Base-by-base conservation (phyloP, 805 yeast genomes). In the Scheffersomyces ergatensis region DNA sequence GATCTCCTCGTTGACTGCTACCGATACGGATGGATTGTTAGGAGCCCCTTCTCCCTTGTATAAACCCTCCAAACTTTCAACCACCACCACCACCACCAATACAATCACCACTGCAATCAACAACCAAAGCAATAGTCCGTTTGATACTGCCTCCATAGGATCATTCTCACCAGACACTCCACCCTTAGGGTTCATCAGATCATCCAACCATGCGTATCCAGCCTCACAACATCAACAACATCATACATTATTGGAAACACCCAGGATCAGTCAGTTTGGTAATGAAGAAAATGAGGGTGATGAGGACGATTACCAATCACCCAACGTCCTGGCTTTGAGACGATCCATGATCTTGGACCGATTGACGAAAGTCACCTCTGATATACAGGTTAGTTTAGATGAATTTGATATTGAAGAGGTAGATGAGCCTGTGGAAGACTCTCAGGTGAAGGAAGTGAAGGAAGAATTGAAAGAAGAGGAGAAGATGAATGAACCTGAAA, bases 101-200 rank as follows among this genome's bases (percentile, higher is more conserved):
- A 3, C 25, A 31, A 34, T 32, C 25, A 7, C 16, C n/a, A 27
- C 18, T 29, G 19, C 25, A 24, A 33, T 17, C 15, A 6, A n/a
- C n/a, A n/a, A n/a, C n/a, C n/a, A n/a, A n/a, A n/a, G n/a, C n/a
- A 13, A 23, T 5, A 20, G 16, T 11, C 24, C 41, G 21, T 14
- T 20, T 33, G 67, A 62, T 39, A 43, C 50, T 13, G 37, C 41
- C n/a, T 62, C 68, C 14, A 63, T 65, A n/a, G 71, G 71, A 1
- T 57, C 66, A 9, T 64, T 49, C 40, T 63, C 69, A 4, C 70
- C 70, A 0, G 70, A 65, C 37, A 65, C 71, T 2, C 70, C 70
- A 2, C 58, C 57, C 3, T 18, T 35, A n/a, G 32, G 32, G 27
- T 21, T 24, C 16, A 8, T 18, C 14, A 25, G 27, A 19, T 20